phyloP scores from a whole-genome alignment of 805 yeast genomes.

The Hanseniaspora taiwanica region DNA sequence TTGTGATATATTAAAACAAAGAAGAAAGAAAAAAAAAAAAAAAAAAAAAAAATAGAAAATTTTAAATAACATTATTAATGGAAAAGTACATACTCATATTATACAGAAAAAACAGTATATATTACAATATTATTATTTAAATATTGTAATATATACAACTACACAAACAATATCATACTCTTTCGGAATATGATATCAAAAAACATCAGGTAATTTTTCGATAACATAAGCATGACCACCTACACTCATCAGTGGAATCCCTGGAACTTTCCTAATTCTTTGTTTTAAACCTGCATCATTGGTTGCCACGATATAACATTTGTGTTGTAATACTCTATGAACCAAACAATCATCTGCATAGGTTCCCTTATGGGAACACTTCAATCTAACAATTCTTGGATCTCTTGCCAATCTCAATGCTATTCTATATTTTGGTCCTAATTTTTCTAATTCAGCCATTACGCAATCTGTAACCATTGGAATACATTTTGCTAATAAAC shows the following conservation, averaged over 20 bases:
- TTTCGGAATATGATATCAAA: slow-evolving; percentile 24
- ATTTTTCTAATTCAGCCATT: slow-evolving; percentile 91
- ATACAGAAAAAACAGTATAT: no score
- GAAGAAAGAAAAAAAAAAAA: no score
- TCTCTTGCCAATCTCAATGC: slow-evolving; percentile 89
- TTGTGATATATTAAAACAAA: no score
- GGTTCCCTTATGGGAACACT: slow-evolving; percentile 88
- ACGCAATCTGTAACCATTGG: slow-evolving; percentile 96
- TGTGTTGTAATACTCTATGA: slow-evolving; percentile 85
- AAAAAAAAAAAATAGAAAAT: no score
- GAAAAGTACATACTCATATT: no score
- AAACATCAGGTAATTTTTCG: slow-evolving; percentile 92
- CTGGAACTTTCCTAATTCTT: slow-evolving; percentile 90
- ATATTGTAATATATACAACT: background rate
- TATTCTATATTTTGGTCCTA: slow-evolving; percentile 89
- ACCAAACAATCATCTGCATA: slow-evolving; percentile 98
- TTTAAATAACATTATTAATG: no score
- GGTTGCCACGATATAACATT: slow-evolving; percentile 93
- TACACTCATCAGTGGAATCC: slow-evolving; percentile 93
- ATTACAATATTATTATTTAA: background rate
- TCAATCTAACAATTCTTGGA: slow-evolving; percentile 76
- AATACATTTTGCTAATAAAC: slow-evolving; percentile 85
- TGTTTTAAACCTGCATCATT: slow-evolving; percentile 95
- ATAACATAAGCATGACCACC: slow-evolving; percentile 87
- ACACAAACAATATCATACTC: no score